Percentiles rank a stretch among this genome's conserved stretches.
phyloP scores from a whole-genome alignment of 805 yeast genomes.

The Yamadazyma sp. region DNA sequence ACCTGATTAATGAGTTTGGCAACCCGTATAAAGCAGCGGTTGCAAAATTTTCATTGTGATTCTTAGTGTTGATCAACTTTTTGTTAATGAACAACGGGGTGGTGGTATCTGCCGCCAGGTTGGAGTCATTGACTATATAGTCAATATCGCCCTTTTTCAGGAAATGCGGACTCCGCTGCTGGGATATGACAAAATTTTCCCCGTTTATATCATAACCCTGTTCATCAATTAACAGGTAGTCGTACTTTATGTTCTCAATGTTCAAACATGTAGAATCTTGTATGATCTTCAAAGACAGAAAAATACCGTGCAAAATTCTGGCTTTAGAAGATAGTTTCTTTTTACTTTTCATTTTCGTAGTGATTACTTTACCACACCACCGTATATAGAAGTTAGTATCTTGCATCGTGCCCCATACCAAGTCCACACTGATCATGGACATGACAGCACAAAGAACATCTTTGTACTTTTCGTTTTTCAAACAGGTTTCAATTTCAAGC shows the following conservation, averaged over 20 bases:
- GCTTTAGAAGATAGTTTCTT: constrained; percentile 73
- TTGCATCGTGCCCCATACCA: constrained; percentile 88
- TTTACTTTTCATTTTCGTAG: constrained; percentile 63
- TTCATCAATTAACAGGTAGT: constrained; percentile 25
- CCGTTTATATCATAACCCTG: constrained; percentile 38
- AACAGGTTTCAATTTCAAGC: constrained; percentile 45
- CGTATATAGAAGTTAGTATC: constrained; percentile 75
- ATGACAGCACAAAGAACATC: constrained; percentile 80
- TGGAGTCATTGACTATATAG: constrained; percentile 19
- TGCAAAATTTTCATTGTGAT: constrained; percentile 58
- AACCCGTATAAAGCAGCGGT: constrained; percentile 82
- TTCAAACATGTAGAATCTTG: constrained; percentile 70
- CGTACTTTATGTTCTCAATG: constrained; percentile 28
- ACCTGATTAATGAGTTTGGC: constrained; percentile 72
- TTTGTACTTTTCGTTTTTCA: constrained; percentile 65
- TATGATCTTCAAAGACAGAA: constrained; percentile 68
- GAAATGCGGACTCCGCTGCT: no score
- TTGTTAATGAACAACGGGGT: constrained; percentile 44
- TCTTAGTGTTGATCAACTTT: constrained; percentile 44
- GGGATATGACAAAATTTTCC: constrained; percentile 23
- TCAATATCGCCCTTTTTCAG: constrained; percentile 17
- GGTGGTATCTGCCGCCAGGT: constrained; percentile 14
- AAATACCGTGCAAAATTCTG: constrained; percentile 71
- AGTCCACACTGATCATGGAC: constrained; percentile 85
- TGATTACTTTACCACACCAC: constrained; percentile 74